These are phyloP conservation scores for Blastobotrys indianensis DNA, from an alignment of 1,139 yeast genomes.

Conservation along the genomic window DNA sequence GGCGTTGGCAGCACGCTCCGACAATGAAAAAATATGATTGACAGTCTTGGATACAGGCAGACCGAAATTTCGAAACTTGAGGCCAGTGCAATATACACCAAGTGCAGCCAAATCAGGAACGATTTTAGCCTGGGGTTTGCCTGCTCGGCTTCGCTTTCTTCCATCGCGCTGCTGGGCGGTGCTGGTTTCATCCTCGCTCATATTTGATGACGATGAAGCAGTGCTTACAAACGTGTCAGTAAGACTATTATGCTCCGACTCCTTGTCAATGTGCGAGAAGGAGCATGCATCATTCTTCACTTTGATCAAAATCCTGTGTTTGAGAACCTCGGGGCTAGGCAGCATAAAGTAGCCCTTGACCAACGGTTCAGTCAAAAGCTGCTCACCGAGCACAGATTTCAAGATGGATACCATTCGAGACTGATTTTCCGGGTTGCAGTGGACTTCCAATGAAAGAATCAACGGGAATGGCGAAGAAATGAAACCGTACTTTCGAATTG, in stretches of 20 bases:
- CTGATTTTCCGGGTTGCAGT: slow-evolving; percentile 68
- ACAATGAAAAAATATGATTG: slow-evolving; percentile 82
- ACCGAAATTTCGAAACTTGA: slow-evolving; percentile 74
- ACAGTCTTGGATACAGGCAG: slow-evolving; percentile 76
- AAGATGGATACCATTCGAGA: slow-evolving; percentile 47
- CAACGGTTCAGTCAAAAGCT: slow-evolving; percentile 46
- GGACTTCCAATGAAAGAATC: slow-evolving; percentile 80
- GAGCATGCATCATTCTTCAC: slow-evolving; percentile 43
- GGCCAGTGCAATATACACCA: slow-evolving; percentile 65
- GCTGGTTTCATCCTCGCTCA: slow-evolving; percentile 3
- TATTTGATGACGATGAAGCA: slow-evolving; percentile 32
- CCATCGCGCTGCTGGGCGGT: not conserved
- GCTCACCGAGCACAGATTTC: slow-evolving; percentile 52
- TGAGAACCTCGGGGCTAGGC: slow-evolving; percentile 70
- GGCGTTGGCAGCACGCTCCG: slow-evolving; percentile 60
- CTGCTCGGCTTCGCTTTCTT: slow-evolving; percentile 14
- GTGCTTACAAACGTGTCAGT: slow-evolving; percentile 9
- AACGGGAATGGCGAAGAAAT: slow-evolving; percentile 78
- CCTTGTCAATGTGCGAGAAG: no score
- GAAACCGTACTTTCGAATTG: slow-evolving; percentile 80
- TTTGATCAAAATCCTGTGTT: slow-evolving; percentile 65
- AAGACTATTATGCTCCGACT: not conserved
- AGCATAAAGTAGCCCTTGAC: slow-evolving; percentile 31
- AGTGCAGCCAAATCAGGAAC: slow-evolving; percentile 51
- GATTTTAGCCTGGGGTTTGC: slow-evolving; percentile 34